phyloP scores from a whole-genome alignment of 345 rosid genomes.

The Eucalyptus regnans region DNA sequence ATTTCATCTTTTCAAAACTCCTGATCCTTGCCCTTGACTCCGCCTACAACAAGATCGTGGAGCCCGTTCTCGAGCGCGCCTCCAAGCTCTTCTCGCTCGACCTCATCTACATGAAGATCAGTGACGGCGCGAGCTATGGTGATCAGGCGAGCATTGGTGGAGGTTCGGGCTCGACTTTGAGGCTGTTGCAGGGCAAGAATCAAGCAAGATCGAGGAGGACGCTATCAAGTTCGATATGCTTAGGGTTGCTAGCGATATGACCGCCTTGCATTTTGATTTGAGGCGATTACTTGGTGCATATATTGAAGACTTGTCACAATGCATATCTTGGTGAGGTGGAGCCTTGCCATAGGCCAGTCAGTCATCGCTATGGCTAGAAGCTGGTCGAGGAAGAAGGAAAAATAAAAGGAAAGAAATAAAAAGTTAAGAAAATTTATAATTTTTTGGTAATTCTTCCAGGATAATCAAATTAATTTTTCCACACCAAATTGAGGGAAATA shows the following conservation, averaged over 20 bases:
- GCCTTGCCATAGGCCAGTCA: background rate
- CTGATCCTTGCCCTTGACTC: constrained; percentile 63
- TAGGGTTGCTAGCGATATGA: constrained; percentile 58
- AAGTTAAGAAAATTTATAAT: too few relatives aligned
- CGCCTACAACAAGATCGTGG: constrained; percentile 50
- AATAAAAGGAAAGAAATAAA: too few relatives aligned
- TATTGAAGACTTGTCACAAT: constrained; percentile 78
- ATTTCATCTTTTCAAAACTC: background rate
- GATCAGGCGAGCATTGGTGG: background rate
- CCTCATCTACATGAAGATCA: constrained; percentile 45
- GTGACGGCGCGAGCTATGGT: background rate
- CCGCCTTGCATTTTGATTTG: constrained; percentile 58
- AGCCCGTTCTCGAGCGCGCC: constrained; percentile 70
- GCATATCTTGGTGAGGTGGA: constrained; percentile 37
- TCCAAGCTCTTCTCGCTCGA: constrained; percentile 64
- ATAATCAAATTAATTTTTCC: background rate
- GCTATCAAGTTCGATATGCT: constrained; percentile 57
- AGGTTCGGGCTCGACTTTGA: constrained; percentile 12
- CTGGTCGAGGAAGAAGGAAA: too few relatives aligned
- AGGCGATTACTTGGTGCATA: constrained; percentile 57
- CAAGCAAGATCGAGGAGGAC: constrained; percentile 44
- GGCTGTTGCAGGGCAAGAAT: constrained; percentile 11
- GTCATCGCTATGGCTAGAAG: constrained; percentile 8
- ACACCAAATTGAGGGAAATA: background rate
- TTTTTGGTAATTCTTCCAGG: background rate